Evolutionary conservation across 2,329 filamentous ascomycete genomes (phyloP), one percentile per base, ranked within the genome.

Genomic region (Nannizziopsis arthrosporioides): DNA sequence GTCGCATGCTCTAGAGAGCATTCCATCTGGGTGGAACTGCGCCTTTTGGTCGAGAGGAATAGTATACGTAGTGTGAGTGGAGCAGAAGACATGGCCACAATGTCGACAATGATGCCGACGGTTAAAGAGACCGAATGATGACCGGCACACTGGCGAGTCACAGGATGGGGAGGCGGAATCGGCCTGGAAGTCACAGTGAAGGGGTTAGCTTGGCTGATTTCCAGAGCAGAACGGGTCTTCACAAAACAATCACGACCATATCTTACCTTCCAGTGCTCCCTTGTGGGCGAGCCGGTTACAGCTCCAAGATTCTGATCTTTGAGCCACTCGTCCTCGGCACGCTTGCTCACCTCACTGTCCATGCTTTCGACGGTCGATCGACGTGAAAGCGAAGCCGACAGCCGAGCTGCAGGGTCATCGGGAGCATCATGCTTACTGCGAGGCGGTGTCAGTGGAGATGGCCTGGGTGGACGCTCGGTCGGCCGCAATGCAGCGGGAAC

Each of bases 31-130:
- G 55, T 82, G 78, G 63, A 80, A 81, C 48, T 74, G 73, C 12
- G 79, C 79, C 49, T 78, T 69, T 62, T 82, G 79, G 57, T 82
- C 77, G 12, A 82, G 74, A 6, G 75, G 76, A 9, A 82, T 75
- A 42, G 67, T 63, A 57, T 74, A 69, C 40, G 70, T 67, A 43
- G 74, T 75, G 65, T 82, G 78, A 31, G 72, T 68, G 51, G 73
- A 71, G 65, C 79, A 82, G 60, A 81, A 81, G 57, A 82, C 74
- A 56, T 80, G 74, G 38, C 79, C 79, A 56, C 79, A 82, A 56
- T 80, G 78, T 50, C 79, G 75, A 63, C 79, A 82, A 63, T 82
- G 79, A 58, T 82, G 79, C 50, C 78, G 77, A 44, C 79, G 77
- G 44, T 75, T 70, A 63, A 79, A 78, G 58, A 81, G 70, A 39